Conservation (phyloP, 306 rosid species). For the Begonia peltatifolia region DNA sequence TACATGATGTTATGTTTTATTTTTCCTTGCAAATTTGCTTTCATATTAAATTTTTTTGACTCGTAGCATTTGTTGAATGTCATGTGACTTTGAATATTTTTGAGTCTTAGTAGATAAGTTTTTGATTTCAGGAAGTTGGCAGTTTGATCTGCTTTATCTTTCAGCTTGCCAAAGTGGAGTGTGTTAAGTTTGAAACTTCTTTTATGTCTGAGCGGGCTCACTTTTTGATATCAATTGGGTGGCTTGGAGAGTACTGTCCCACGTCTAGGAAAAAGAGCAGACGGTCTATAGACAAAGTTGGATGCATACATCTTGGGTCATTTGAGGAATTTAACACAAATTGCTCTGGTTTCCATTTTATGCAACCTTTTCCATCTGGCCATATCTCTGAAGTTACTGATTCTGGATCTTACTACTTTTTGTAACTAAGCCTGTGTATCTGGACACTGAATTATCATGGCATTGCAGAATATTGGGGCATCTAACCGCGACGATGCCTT, state of each 20-base stretch:
- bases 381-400: slow-evolving; percentile 6
- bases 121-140: slow-evolving; percentile 26
- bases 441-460: slow-evolving; percentile 24
- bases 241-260: slow-evolving; percentile 59
- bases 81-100: not conserved
- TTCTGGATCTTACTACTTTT: slow-evolving; percentile 10
- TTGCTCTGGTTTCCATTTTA: slow-evolving; percentile 16
- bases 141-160: slow-evolving; percentile 17
- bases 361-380: slow-evolving; percentile 19
- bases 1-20: not conserved
- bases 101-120: not conserved
- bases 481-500: slow-evolving; percentile 77
- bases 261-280: slow-evolving; percentile 45
- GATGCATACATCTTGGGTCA: slow-evolving; percentile 31
- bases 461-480: slow-evolving; percentile 73
- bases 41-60: not conserved
- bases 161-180: slow-evolving; percentile 36
- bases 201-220: slow-evolving; percentile 63
- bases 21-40: not conserved
- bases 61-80: not conserved
- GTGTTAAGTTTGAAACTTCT: slow-evolving; percentile 36
- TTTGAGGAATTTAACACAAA: slow-evolving; percentile 11
- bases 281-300: slow-evolving; percentile 13
- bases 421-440: not conserved
- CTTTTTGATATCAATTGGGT: slow-evolving; percentile 48